Percentiles rank a stretch among this genome's conserved stretches.
These are phyloP conservation scores for Colletotrichum graminicola DNA, from an alignment of 2,329 filamentous ascomycete species.

Conservation along the genomic window DNA sequence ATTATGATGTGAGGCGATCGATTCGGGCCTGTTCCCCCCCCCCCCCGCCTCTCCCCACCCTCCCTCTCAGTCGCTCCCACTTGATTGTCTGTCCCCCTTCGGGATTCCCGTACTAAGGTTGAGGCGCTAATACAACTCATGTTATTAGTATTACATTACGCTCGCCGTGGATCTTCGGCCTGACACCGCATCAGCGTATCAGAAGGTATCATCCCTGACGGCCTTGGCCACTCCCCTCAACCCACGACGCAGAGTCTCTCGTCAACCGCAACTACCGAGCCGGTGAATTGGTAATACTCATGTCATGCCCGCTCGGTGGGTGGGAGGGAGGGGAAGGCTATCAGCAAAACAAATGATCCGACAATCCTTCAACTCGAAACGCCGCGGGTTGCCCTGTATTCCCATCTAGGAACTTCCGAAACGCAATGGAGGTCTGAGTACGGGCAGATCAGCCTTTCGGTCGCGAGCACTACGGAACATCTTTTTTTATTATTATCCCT, in stretches of 20 bases:
- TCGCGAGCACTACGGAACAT: not conserved
- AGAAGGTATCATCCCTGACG: conserved; percentile 27
- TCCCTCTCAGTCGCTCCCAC: not conserved
- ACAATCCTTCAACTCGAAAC: conserved; percentile 39
- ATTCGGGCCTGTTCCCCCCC: not conserved
- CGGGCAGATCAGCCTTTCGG: not conserved
- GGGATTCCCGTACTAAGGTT: not conserved
- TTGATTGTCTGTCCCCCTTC: not conserved
- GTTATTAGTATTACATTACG: conserved; percentile 24
- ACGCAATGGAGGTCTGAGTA: conserved; percentile 6
- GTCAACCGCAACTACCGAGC: not conserved
- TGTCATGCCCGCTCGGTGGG: conserved; percentile 10
- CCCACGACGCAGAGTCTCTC: not conserved
- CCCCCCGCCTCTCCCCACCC: too few species aligned
- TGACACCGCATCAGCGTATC: conserved; percentile 27
- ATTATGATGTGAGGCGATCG: conserved; percentile 2
- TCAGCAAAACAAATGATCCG: not conserved
- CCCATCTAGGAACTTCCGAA: conserved; percentile 28
- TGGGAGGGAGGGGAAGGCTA: too few species aligned
- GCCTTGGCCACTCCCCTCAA: conserved; percentile 10
- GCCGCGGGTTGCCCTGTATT: conserved; percentile 11
- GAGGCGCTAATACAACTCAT: conserved; percentile 12
- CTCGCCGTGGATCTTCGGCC: conserved; percentile 27
- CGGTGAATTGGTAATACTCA: conserved; percentile 19
- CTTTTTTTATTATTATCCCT: not conserved